Evolutionary conservation across 164 flowering plant genomes (phyloP).

Genomic region (Berberis thunbergii): DNA sequence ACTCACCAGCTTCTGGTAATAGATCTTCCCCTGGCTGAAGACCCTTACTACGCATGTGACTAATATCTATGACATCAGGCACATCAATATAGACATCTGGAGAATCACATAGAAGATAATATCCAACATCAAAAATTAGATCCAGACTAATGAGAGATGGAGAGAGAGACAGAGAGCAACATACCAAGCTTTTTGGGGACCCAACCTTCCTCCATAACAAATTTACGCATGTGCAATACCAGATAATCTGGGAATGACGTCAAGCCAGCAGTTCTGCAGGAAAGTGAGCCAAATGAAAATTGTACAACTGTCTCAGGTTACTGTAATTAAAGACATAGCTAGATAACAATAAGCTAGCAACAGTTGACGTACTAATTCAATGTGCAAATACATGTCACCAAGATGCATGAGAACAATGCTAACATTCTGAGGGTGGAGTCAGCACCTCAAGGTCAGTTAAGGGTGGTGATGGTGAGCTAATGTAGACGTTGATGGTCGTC

Average conservation of each 20-base stretch:
- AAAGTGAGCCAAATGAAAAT: constrained; percentile 2
- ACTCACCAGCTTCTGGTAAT: constrained; percentile 79
- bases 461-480: no score
- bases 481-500: no score
- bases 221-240: constrained; percentile 95
- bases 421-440: no score
- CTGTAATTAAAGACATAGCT: neutral
- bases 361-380: no score
- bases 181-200: constrained; percentile 97
- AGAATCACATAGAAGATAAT: constrained; percentile 6
- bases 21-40: constrained; percentile 93
- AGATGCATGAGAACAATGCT: no score
- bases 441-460: no score
- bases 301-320: neutral
- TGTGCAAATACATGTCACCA: no score
- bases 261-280: constrained; percentile 75
- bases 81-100: constrained; percentile 97
- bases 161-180: constrained; percentile 1
- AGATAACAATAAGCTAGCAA: no score
- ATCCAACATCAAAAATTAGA: neutral
- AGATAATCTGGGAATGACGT: constrained; percentile 93
- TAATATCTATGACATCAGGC: constrained; percentile 86
- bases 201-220: constrained; percentile 97
- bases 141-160: neutral
- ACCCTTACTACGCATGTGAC: constrained; percentile 93